phyloP scores from a whole-genome alignment of 305 asterid species.

The Fraxinus sp. region DNA sequence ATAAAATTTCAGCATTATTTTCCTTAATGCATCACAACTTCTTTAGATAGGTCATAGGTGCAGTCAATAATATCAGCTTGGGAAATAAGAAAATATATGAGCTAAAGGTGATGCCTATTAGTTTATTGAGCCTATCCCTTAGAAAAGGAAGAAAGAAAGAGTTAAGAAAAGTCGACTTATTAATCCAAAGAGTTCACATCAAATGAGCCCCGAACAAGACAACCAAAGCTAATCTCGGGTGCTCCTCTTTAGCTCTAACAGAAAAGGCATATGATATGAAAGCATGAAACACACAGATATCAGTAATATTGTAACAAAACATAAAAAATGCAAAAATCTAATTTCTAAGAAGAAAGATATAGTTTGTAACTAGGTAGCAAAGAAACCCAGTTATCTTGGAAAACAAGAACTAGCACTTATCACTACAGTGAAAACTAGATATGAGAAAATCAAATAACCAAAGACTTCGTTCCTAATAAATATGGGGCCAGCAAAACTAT shows the following conservation, averaged over 20 bases:
- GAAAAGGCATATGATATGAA: background rate
- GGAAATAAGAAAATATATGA: background rate
- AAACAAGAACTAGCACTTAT: conserved; percentile 5
- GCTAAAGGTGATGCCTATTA: background rate
- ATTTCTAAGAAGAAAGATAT: background rate
- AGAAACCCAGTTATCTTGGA: conserved; percentile 10
- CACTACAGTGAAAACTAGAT: background rate
- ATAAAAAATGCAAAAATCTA: background rate
- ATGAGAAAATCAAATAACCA: background rate
- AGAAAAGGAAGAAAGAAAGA: background rate
- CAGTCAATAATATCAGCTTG: background rate
- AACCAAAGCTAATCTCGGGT: background rate
- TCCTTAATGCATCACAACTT: background rate
- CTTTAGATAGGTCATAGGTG: background rate
- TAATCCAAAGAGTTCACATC: background rate
- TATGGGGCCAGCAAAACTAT: background rate
- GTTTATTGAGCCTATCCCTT: background rate
- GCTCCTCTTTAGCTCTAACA: background rate
- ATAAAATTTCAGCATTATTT: background rate
- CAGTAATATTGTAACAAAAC: background rate
- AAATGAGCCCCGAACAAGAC: background rate
- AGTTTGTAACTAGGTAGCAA: conserved; percentile 5
- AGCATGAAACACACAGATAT: background rate
- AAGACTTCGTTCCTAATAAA: background rate
- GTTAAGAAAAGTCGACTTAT: too few species aligned